Evolutionary conservation across 106 monocot species (phyloP), one percentile per base, ranked within the genome.

Genomic region (Acorus calamus): DNA sequence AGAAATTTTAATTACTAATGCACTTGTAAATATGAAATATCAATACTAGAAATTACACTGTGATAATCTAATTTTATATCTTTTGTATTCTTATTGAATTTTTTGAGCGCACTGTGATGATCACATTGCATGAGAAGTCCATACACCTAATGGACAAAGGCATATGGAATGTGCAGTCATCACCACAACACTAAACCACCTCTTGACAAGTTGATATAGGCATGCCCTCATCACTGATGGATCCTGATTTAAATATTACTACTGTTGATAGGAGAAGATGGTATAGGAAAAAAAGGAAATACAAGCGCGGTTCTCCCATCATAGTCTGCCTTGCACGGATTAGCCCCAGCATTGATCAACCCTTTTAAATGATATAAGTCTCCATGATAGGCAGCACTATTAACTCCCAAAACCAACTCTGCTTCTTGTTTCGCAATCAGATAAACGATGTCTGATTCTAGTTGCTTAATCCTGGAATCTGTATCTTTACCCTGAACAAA

Each of bases 231-330:
- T 28, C 28, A 1, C 1, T 1, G 1, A 28, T 28, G 28, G 28
- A 28, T 28, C 28, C 1, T 0, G 1, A 28, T 28, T 28, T 1
- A 28, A 28, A 28, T 0, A 28, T 28, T 28, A 28, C 28, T 28
- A 28, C 1, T 28, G 28, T 28, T 28, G 28, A 28, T 28, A 28
- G 28, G 28, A 28, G 28, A 28, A 28, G 1, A 28, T 28, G 45
- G 9, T 10, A 6, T 10, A 56, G 10, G 44, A 14, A 63, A 47
- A 47, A 55, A 49, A 58, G 50, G 8, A 67, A 63, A 6, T 76
- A 89, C 84, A 46, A 84, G 73, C 58, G 81, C 81, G 44, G 89
- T 84, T 42, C 89, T 81, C 14, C 89, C 89, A 70, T 84, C 79
- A 63, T 89, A 84, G 52, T 84, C 77, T 1, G 71, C 50, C 79